A percentile compares a stretch with the other conserved stretches of the same genome.
Evolutionary conservation across 345 rosid species (phyloP).

Genomic region (Rhodamnia rubescens): DNA sequence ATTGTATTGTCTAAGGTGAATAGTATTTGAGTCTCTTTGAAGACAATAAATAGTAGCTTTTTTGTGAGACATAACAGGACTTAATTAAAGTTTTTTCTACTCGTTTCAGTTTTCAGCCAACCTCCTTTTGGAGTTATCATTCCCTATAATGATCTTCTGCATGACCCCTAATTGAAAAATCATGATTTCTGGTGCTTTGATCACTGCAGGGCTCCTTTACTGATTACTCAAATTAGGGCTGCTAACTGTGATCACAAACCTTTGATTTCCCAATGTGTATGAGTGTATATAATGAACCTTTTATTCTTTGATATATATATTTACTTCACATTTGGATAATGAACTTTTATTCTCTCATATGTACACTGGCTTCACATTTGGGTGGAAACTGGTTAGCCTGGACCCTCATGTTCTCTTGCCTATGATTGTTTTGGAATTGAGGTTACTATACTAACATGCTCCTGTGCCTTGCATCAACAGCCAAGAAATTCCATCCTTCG

Average conservation of each 20-base stretch:
- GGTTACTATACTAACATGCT: neutral
- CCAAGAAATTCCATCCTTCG: constrained; percentile 82
- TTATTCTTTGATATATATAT: neutral
- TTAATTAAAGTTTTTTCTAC: neutral
- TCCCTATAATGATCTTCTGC: neutral
- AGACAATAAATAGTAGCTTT: neutral
- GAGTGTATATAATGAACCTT: neutral
- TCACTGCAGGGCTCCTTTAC: neutral
- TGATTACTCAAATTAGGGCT: neutral
- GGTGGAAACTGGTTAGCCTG: neutral
- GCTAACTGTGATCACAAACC: neutral
- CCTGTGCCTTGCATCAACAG: constrained; percentile 27
- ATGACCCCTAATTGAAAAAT: neutral
- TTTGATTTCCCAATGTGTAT: neutral
- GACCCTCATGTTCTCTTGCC: neutral
- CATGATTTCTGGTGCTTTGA: neutral
- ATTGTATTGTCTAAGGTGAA: neutral
- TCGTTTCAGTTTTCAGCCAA: neutral
- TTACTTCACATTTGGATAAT: neutral
- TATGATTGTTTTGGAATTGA: neutral
- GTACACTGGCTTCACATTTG: neutral
- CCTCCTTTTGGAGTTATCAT: neutral
- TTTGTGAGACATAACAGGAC: neutral
- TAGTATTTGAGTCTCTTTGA: neutral
- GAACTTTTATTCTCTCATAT: neutral